Evolutionary conservation across 352 stramenopile species (phyloP).

Genomic region (Globisporangium megalacanthum): DNA sequence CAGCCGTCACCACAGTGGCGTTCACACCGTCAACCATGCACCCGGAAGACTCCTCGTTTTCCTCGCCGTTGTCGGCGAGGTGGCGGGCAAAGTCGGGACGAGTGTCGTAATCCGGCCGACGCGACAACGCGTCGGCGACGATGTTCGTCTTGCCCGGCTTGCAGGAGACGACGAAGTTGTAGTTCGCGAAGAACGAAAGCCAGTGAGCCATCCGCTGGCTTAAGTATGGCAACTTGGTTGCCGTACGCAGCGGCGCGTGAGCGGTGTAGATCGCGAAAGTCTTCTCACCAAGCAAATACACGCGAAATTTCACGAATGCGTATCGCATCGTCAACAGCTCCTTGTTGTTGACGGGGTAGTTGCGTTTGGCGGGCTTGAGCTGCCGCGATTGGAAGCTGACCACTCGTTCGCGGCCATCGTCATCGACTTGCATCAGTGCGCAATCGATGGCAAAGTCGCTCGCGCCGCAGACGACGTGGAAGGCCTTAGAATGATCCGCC

Average conservation of each 20-base stretch:
- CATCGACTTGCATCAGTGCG: constrained; percentile 1
- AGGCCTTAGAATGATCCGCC: constrained; percentile 3
- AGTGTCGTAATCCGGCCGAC: no score
- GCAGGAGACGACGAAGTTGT: no score
- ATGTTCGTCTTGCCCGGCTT: constrained; percentile 16
- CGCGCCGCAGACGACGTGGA: constrained; percentile 17
- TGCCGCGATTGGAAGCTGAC: constrained; percentile 19
- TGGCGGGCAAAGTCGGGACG: no score
- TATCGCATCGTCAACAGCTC: constrained; percentile 21
- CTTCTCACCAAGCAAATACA: constrained; percentile 18
- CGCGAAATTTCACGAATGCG: constrained; percentile 22
- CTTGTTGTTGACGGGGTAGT: not conserved
- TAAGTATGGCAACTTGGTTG: not conserved
- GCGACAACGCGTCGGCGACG: no score
- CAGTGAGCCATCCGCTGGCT: constrained; percentile 11
- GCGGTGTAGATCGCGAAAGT: constrained; percentile 21
- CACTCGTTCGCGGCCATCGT: not conserved
- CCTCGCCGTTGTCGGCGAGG: no score
- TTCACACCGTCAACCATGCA: no score
- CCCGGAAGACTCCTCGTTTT: no score
- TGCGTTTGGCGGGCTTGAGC: constrained; percentile 17
- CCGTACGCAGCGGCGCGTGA: constrained; percentile 8
- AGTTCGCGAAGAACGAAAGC: constrained; percentile 21
- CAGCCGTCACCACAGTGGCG: no score
- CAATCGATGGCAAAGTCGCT: constrained; percentile 20